Percentiles rank a stretch among this genome's conserved stretches.
These are phyloP conservation scores for Colletotrichum acutatum DNA, from an alignment of 2,329 filamentous ascomycete genomes.

Conservation along the genomic window DNA sequence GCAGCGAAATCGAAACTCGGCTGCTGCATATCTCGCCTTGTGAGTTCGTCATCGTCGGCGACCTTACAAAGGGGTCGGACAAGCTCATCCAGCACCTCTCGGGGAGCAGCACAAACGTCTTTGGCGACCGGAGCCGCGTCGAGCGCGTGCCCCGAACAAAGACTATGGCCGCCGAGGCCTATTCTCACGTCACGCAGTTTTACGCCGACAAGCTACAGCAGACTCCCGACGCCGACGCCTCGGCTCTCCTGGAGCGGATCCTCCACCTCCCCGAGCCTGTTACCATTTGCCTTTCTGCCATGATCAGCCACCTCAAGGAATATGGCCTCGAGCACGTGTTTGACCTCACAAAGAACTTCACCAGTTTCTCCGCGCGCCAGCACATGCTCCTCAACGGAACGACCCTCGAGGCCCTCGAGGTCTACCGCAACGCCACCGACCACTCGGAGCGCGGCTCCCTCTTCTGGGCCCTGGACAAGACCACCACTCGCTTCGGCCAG, in stretches of 20 bases:
- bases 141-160: constrained; percentile 82
- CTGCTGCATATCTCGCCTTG: constrained; percentile 94
- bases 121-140: constrained; percentile 88
- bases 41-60: constrained; percentile 92
- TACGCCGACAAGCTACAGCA: constrained; percentile 87
- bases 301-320: constrained; percentile 93
- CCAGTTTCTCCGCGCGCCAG: constrained; percentile 91
- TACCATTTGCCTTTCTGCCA: constrained; percentile 91
- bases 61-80: constrained; percentile 89
- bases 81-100: constrained; percentile 93
- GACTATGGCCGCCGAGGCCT: constrained; percentile 84
- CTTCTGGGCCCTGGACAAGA: constrained; percentile 96
- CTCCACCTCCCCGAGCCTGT: constrained; percentile 86
- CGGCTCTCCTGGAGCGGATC: constrained; percentile 83
- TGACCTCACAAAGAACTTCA: constrained; percentile 95
- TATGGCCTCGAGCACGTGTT: constrained; percentile 97
- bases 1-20: constrained; percentile 95
- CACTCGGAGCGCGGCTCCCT: constrained; percentile 86
- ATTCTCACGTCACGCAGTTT: constrained; percentile 91
- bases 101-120: constrained; percentile 89
- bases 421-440: constrained; percentile 95
- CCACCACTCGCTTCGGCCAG: constrained; percentile 88
- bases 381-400: constrained; percentile 98
- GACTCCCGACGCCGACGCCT: constrained; percentile 49
- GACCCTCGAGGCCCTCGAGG: constrained; percentile 91